Evolutionary conservation across 352 stramenopile species (phyloP).

Genomic region (Globisporangium megalacanthum): DNA sequence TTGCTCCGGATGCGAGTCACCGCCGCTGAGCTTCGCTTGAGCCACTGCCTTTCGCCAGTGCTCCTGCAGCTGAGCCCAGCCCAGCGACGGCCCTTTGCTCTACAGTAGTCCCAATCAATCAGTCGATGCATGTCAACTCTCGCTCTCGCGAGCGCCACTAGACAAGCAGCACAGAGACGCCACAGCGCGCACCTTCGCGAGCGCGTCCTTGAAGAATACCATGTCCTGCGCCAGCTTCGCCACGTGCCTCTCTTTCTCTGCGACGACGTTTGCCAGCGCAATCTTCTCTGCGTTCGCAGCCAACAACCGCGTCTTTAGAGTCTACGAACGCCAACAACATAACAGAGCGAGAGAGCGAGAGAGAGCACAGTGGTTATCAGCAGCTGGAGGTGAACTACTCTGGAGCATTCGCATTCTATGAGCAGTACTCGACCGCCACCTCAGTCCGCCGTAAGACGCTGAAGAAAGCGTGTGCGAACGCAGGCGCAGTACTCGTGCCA

Average conservation of each 20-base stretch:
- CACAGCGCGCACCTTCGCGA: conserved; percentile 23
- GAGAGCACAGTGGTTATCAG: background rate
- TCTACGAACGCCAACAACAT: conserved; percentile 10
- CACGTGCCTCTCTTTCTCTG: conserved; percentile 27
- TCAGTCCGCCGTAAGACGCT: conserved; percentile 40
- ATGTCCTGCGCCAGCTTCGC: conserved; percentile 40
- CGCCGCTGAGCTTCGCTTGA: conserved; percentile 5
- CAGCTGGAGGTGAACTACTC: background rate
- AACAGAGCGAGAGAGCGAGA: no score
- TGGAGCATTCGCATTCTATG: background rate
- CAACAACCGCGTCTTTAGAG: conserved; percentile 31
- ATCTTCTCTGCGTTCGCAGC: conserved; percentile 35
- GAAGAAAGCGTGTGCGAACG: conserved; percentile 42
- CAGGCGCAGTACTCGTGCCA: conserved; percentile 27
- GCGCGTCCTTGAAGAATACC: conserved; percentile 54
- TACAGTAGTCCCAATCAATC: background rate
- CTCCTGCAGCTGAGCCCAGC: conserved; percentile 13
- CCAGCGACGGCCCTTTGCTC: conserved; percentile 10
- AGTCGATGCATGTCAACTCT: no score
- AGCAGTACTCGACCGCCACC: conserved; percentile 14
- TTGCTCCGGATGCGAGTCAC: background rate
- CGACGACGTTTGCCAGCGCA: conserved; percentile 19
- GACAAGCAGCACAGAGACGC: background rate
- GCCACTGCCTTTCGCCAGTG: conserved; percentile 15
- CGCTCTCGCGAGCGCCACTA: background rate